phyloP scores from a whole-genome alignment of 495 filamentous ascomycete species.

The Aspergillus funiculosus region DNA sequence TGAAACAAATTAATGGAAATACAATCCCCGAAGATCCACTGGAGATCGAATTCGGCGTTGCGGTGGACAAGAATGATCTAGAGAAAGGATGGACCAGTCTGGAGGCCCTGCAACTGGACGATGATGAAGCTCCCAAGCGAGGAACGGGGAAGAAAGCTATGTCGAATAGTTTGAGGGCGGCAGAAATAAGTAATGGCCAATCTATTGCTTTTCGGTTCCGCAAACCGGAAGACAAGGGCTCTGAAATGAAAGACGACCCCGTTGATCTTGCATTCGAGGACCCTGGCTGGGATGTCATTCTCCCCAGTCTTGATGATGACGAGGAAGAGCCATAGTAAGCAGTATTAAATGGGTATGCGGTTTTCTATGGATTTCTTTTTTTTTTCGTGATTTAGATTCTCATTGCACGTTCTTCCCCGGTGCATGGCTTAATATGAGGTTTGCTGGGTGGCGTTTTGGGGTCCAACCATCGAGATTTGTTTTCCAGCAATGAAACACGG shows the following conservation, averaged over 20 bases:
- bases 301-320: conserved; percentile 56
- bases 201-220: conserved; percentile 65
- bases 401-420: not conserved
- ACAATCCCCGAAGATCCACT: conserved; percentile 42
- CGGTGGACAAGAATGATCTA: conserved; percentile 50
- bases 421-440: conserved; percentile 7
- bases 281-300: conserved; percentile 57
- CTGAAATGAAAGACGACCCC: conserved; percentile 14
- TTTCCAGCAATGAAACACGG: too few species aligned
- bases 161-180: conserved; percentile 41
- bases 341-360: not conserved
- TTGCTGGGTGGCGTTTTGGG: conserved; percentile 2
- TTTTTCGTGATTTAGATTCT: not conserved
- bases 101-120: conserved; percentile 28
- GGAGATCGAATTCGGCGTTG: conserved; percentile 50
- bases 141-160: conserved; percentile 38
- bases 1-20: conserved; percentile 42
- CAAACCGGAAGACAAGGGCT: conserved; percentile 19
- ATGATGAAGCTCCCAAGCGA: conserved; percentile 38
- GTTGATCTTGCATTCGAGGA: conserved; percentile 45
- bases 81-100: conserved; percentile 53
- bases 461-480: too few species aligned
- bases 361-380: not conserved
- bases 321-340: conserved; percentile 28
- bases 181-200: conserved; percentile 52